Conservation (phyloP, 2,329 filamentous ascomycete genomes). For the Diaporthe sp. region DNA sequence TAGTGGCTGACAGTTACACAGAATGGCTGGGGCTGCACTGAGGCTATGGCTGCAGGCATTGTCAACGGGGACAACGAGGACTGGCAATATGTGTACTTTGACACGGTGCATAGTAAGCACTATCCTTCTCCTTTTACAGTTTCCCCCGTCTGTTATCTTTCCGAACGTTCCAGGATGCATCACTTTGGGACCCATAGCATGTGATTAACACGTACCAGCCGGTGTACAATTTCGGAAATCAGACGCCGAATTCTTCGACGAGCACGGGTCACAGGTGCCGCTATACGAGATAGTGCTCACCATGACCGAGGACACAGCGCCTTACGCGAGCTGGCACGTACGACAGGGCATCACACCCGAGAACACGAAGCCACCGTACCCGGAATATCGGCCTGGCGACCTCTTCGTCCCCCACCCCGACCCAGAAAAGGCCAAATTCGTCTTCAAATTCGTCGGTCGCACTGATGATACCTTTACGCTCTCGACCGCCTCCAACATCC, state of each 20-base stretch:
- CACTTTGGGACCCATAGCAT: too few relatives aligned
- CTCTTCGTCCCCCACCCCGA: constrained; percentile 44
- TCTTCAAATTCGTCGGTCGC: constrained; percentile 42
- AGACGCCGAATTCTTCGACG: constrained; percentile 37
- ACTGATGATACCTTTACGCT: constrained; percentile 43
- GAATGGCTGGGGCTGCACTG: constrained; percentile 42
- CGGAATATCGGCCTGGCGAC: constrained; percentile 42
- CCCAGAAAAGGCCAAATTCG: constrained; percentile 41
- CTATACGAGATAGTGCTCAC: constrained; percentile 43
- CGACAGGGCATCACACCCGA: constrained; percentile 33
- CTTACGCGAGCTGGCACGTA: constrained; percentile 38
- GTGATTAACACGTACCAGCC: not conserved
- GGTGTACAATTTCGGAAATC: constrained; percentile 41
- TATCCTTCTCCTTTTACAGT: too few relatives aligned
- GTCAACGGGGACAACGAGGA: constrained; percentile 40
- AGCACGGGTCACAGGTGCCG: constrained; percentile 13
- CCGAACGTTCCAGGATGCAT: too few relatives aligned
- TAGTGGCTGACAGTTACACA: constrained; percentile 12
- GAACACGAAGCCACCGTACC: constrained; percentile 24
- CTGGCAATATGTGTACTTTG: constrained; percentile 42
- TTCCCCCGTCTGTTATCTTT: too few relatives aligned
- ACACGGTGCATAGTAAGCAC: constrained; percentile 35
- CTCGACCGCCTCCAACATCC: constrained; percentile 32
- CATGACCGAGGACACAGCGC: constrained; percentile 37
- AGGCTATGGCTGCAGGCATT: constrained; percentile 36